phyloP scores from a whole-genome alignment of 2,329 filamentous ascomycete genomes.

The Monosporascus sp. region DNA sequence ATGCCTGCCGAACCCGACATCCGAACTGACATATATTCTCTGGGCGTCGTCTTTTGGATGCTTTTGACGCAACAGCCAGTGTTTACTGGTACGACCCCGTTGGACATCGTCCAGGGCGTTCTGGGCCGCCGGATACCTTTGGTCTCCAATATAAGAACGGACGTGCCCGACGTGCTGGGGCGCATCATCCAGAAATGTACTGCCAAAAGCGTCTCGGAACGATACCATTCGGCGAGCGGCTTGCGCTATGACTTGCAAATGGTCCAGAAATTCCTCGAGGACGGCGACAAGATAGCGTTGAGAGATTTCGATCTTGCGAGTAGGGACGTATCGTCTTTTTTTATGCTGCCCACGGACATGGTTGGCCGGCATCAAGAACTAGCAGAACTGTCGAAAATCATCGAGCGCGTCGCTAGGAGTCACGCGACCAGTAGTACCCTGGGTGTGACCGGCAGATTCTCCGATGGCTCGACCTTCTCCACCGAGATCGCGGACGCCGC shows the following conservation, averaged over 20 bases:
- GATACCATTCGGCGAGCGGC: slow-evolving; percentile 85
- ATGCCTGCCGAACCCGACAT: slow-evolving; percentile 89
- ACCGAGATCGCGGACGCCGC: slow-evolving; percentile 42
- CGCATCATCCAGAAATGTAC: slow-evolving; percentile 89
- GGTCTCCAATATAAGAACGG: slow-evolving; percentile 70
- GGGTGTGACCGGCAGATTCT: slow-evolving; percentile 39
- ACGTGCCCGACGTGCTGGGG: slow-evolving; percentile 78
- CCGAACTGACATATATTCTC: slow-evolving; percentile 87
- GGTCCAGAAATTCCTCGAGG: slow-evolving; percentile 67
- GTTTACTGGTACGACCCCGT: slow-evolving; percentile 72
- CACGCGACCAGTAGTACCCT: slow-evolving; percentile 46
- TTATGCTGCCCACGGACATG: slow-evolving; percentile 76
- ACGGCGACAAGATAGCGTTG: slow-evolving; percentile 68
- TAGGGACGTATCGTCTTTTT: slow-evolving; percentile 89
- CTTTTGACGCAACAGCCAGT: slow-evolving; percentile 74
- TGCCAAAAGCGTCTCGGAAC: slow-evolving; percentile 77
- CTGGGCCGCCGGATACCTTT: slow-evolving; percentile 72
- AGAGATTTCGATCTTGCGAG: slow-evolving; percentile 70
- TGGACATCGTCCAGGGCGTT: slow-evolving; percentile 90
- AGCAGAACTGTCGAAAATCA: slow-evolving; percentile 63
- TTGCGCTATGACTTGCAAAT: slow-evolving; percentile 74
- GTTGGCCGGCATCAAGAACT: slow-evolving; percentile 74
- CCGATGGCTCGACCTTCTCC: slow-evolving; percentile 50
- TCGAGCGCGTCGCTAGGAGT: slow-evolving; percentile 68
- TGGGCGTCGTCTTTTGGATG: slow-evolving; percentile 86